Conservation (phyloP, 208 protist genomes). For the Endotrypanum monterogeii region DNA sequence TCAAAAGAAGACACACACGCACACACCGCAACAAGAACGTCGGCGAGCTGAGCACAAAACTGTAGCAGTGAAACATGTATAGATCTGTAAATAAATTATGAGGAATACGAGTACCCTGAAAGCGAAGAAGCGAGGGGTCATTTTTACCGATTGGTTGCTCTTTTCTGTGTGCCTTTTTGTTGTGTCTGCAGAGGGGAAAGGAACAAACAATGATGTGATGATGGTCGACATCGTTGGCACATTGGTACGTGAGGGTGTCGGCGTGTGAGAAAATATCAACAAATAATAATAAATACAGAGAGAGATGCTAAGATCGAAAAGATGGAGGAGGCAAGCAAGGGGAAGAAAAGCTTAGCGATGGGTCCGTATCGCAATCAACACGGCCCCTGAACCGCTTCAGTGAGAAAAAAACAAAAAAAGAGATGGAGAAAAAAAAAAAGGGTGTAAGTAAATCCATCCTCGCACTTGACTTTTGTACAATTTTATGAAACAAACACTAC, state of each 20-base stretch:
- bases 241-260: too few species aligned
- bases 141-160: too few species aligned
- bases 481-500: too few species aligned
- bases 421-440: neutral
- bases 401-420: slow-evolving; percentile 3
- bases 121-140: too few species aligned
- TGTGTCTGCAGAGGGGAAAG: neutral
- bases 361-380: neutral
- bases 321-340: neutral
- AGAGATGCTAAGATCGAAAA: neutral
- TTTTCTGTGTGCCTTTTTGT: too few species aligned
- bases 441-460: neutral
- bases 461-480: too few species aligned
- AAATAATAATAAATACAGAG: neutral
- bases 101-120: too few species aligned
- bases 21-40: too few species aligned
- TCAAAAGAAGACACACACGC: slow-evolving; percentile 5
- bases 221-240: too few species aligned
- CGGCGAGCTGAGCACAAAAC: neutral
- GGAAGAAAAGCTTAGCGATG: neutral
- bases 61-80: neutral
- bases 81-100: neutral
- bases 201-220: too few species aligned
- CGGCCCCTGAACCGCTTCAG: slow-evolving; percentile 1
- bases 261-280: too few species aligned